Evolutionary conservation across 345 rosid genomes (phyloP), one percentile per base, ranked within the genome.

Genomic region (Abelmoschus esculentus): DNA sequence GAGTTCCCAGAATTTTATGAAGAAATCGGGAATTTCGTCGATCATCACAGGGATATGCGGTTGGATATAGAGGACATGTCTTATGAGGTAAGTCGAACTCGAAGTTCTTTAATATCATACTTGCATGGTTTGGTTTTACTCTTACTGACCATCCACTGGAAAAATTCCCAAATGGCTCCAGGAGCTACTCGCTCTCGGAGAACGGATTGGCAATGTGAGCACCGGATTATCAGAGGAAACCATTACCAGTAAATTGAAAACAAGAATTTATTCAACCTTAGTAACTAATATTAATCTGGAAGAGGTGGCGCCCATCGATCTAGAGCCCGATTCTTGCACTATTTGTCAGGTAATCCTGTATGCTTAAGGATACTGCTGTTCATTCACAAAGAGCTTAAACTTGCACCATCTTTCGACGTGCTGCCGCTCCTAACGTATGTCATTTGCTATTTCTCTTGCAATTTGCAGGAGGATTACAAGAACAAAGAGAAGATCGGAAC

Each of bases 51-150:
- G 72, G 98, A 85, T 65, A 87, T 92, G 98, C 98, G 98, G 28
- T 75, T 92, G 85, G 96, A 92, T 77, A 88, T 87, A 60, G 98
- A 90, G 81, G 84, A 87, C 73, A 90, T 90, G 96, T 86, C 96
- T 54, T 92, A 92, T 67, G 98, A 92, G 82, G 96, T 87, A 66
- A 78, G 77, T 69, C 62, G 66, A 66, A 78, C 76, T 69, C 62
- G 66, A 66, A 34, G 61, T 42, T 8, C 18, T 4, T 73, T 29
- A 6, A 34, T 50, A 14, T 50, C 5, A 19, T 50, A 7, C 19
- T 50, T 15, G 55, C 22, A 50, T 14, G 19, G 66, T 38, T 65
- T 65, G 31, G 67, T 54, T 46, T 29, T 44, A 58, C 8, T 11
- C 42, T 59, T 47, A 9, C 58, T 1, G 29, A 44, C 26, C 53